These are phyloP conservation scores for Paxillus rubicundulus DNA, from an alignment of 768 basidiomycete genomes.

Conservation along the genomic window DNA sequence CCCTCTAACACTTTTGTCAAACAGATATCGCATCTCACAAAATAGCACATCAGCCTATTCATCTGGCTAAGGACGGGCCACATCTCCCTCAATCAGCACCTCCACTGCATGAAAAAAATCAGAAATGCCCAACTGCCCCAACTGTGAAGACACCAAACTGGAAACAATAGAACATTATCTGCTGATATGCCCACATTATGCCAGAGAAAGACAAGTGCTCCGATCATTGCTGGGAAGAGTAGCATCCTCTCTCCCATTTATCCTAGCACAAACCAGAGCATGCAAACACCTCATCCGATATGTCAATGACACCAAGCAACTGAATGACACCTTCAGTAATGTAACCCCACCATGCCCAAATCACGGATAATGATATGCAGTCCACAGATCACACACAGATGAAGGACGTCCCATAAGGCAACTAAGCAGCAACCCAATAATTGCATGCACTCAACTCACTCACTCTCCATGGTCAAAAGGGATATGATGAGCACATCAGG, in stretches of 20 bases:
- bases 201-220: neutral
- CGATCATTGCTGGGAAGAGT: neutral
- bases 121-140: conserved; percentile 25
- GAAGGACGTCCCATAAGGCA: too few species aligned
- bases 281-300: neutral
- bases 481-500: neutral
- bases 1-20: neutral
- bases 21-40: neutral
- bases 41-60: conserved; percentile 22
- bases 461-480: too few species aligned
- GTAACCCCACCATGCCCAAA: neutral
- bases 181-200: conserved; percentile 24
- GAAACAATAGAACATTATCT: conserved; percentile 35
- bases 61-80: conserved; percentile 34
- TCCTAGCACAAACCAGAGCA: neutral
- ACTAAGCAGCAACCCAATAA: neutral
- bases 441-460: neutral
- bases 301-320: conserved; percentile 1
- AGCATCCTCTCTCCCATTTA: neutral
- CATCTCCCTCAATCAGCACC: conserved; percentile 28
- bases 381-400: too few species aligned
- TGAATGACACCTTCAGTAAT: neutral
- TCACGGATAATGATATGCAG: neutral
- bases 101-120: conserved; percentile 24
- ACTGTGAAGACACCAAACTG: conserved; percentile 9